These are phyloP conservation scores for Phytophthora melonis DNA, from an alignment of 352 stramenopile species.

Conservation along the genomic window DNA sequence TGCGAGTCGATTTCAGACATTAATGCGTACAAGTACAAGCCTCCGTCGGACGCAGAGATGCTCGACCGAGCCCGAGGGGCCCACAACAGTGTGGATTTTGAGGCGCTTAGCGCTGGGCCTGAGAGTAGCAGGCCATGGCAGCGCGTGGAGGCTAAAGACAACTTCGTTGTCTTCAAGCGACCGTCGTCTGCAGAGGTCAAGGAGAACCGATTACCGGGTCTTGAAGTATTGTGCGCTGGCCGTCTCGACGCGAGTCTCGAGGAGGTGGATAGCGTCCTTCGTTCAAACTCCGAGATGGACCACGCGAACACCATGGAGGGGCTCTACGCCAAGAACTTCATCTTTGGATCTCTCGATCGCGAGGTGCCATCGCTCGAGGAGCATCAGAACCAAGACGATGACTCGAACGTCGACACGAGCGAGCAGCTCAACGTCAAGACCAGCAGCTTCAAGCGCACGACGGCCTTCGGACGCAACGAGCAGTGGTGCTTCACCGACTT, in stretches of 20 bases:
- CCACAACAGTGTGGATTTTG: constrained; percentile 21
- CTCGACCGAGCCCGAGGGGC: constrained; percentile 17
- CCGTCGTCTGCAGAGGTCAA: not conserved
- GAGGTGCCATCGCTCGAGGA: constrained; percentile 1
- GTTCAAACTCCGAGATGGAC: constrained; percentile 16
- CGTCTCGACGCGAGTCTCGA: constrained; percentile 29
- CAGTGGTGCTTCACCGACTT: constrained; percentile 44
- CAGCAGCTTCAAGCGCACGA: constrained; percentile 36
- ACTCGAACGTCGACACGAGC: not conserved
- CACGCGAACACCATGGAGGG: constrained; percentile 37
- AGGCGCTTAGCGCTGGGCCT: constrained; percentile 11
- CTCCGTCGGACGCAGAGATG: constrained; percentile 20
- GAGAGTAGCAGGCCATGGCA: constrained; percentile 21
- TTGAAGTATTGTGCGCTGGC: constrained; percentile 36
- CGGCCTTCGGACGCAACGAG: constrained; percentile 38
- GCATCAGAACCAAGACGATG: constrained; percentile 7
- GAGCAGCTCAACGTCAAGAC: constrained; percentile 39
- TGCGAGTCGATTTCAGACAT: not conserved
- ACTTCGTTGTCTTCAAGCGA: constrained; percentile 23
- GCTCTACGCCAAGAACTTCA: constrained; percentile 37
- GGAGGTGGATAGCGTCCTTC: constrained; percentile 28
- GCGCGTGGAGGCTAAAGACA: constrained; percentile 18
- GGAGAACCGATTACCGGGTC: constrained; percentile 1
- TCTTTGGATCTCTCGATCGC: constrained; percentile 39
- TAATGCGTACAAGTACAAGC: constrained; percentile 9